These are phyloP conservation scores for Russula brevipes DNA, from an alignment of 768 basidiomycete species.

Conservation along the genomic window DNA sequence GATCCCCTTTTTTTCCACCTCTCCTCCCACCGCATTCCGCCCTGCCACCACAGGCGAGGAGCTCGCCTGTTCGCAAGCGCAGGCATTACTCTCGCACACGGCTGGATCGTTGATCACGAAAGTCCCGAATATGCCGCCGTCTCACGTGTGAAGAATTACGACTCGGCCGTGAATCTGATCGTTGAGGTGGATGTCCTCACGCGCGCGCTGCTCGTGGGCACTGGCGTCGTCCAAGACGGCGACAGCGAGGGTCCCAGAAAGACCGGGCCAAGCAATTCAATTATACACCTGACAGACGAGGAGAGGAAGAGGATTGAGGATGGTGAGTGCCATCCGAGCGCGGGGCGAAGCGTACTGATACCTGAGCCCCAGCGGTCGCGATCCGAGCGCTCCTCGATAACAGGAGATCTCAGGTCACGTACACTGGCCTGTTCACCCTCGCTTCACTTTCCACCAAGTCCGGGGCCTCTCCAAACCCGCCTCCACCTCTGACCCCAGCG, in stretches of 20 bases:
- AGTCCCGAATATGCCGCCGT: constrained; percentile 55
- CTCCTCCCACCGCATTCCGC: constrained; percentile 59
- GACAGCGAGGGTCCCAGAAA: constrained; percentile 9
- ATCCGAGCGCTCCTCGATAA: constrained; percentile 64
- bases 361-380: constrained; percentile 48
- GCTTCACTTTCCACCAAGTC: constrained; percentile 32
- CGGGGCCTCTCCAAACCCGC: background rate
- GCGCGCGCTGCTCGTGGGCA: constrained; percentile 52
- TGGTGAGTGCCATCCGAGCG: constrained; percentile 42
- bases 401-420: constrained; percentile 79
- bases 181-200: constrained; percentile 76
- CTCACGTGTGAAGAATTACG: constrained; percentile 57
- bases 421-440: constrained; percentile 80
- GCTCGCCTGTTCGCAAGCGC: constrained; percentile 82
- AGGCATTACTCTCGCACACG: constrained; percentile 77
- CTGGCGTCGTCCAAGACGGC: constrained; percentile 7
- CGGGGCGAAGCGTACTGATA: background rate
- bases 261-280: constrained; percentile 16
- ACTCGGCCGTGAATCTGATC: constrained; percentile 65
- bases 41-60: constrained; percentile 64
- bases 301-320: constrained; percentile 62
- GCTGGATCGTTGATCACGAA: constrained; percentile 77
- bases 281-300: constrained; percentile 37
- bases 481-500: background rate
- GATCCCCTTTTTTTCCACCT: constrained; percentile 77